Evolutionary conservation across 352 stramenopile species (phyloP).

Genomic region (Globisporangium solare): DNA sequence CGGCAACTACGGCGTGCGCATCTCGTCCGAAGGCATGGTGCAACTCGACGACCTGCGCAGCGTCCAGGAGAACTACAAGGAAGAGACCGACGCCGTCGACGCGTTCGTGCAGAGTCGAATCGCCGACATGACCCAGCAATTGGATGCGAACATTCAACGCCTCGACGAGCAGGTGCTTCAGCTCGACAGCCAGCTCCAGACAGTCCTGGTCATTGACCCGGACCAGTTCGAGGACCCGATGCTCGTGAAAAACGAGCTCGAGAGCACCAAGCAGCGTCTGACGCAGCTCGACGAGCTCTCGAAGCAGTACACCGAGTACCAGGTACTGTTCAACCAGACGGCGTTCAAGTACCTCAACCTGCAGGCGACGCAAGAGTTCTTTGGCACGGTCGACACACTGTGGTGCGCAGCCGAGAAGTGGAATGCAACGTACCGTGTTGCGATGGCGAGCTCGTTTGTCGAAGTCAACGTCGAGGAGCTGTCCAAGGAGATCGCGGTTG

Average conservation of each 20-base stretch:
- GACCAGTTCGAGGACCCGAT: slow-evolving; percentile 83
- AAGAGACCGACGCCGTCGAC: slow-evolving; percentile 85
- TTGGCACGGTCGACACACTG: slow-evolving; percentile 73
- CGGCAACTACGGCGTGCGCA: slow-evolving; percentile 87
- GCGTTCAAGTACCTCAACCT: slow-evolving; percentile 90
- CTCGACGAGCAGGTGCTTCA: slow-evolving; percentile 90
- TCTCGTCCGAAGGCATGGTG: slow-evolving; percentile 92
- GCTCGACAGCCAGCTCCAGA: slow-evolving; percentile 75
- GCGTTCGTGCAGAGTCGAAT: slow-evolving; percentile 82
- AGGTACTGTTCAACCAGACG: slow-evolving; percentile 88
- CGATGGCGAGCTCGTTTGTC: slow-evolving; percentile 83
- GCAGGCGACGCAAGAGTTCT: slow-evolving; percentile 84
- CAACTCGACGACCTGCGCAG: slow-evolving; percentile 86
- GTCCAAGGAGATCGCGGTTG: slow-evolving; percentile 78
- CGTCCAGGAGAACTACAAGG: slow-evolving; percentile 84
- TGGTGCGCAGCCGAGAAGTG: slow-evolving; percentile 86
- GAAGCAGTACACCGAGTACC: slow-evolving; percentile 91
- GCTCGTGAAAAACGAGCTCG: slow-evolving; percentile 75
- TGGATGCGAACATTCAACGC: slow-evolving; percentile 91
- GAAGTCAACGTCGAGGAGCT: slow-evolving; percentile 88
- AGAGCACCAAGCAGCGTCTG: slow-evolving; percentile 78
- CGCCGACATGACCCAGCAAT: slow-evolving; percentile 88
- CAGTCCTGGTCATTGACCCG: slow-evolving; percentile 85
- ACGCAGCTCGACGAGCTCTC: slow-evolving; percentile 83
- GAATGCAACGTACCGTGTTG: slow-evolving; percentile 73